Evolutionary conservation across 2,329 filamentous ascomycete genomes (phyloP).

Genomic region (Venturia nashicola): DNA sequence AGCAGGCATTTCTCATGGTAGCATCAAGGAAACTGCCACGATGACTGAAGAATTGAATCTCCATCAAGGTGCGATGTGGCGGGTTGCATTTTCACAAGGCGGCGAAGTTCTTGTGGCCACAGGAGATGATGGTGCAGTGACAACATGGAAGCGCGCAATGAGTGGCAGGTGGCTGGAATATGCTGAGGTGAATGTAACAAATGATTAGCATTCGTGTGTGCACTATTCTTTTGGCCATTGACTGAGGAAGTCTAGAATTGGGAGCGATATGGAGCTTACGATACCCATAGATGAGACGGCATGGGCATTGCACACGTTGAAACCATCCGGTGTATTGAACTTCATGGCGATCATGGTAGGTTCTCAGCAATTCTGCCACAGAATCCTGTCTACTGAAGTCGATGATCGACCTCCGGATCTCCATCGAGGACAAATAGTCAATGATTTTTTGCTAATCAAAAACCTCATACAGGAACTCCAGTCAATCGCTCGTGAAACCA

Average conservation of each 20-base stretch:
- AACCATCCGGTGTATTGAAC: neutral
- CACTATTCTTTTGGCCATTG: neutral
- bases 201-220: neutral
- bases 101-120: conserved; percentile 60
- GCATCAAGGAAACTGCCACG: conserved; percentile 50
- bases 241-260: neutral
- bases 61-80: conserved; percentile 62
- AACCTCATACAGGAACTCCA: too few species aligned
- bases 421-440: too few species aligned
- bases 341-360: neutral
- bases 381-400: neutral
- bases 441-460: too few species aligned
- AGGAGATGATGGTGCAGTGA: conserved; percentile 57
- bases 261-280: neutral
- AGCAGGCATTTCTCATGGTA: conserved; percentile 48
- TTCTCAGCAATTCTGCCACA: neutral
- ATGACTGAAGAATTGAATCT: conserved; percentile 56
- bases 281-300: neutral
- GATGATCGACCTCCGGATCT: too few species aligned
- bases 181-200: conserved; percentile 15
- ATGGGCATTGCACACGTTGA: neutral
- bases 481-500: too few species aligned
- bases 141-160: conserved; percentile 37
- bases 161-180: conserved; percentile 35
- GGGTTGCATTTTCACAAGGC: conserved; percentile 51